Percentiles rank a stretch among this genome's conserved stretches.
Evolutionary conservation across 202 grass and related monocot genomes (phyloP).

Genomic region (Dendrocalamus latiflorus): DNA sequence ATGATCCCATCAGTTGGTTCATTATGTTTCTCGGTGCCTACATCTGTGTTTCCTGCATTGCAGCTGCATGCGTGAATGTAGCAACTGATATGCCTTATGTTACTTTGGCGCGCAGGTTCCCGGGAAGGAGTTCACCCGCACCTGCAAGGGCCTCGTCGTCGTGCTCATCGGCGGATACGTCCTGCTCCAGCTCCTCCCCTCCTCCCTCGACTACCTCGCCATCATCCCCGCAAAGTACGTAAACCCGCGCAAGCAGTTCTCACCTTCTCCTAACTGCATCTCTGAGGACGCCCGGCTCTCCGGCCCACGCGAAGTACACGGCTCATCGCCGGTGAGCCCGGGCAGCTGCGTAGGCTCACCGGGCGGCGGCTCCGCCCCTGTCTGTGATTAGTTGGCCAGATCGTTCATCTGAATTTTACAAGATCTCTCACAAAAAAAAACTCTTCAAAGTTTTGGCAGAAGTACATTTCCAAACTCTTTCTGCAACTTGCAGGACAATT

Average conservation of each 20-base stretch:
- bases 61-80: too few species aligned
- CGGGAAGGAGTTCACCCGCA: slow-evolving; percentile 87
- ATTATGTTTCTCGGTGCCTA: too few species aligned
- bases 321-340: too few species aligned
- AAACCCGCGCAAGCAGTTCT: background rate
- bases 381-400: background rate
- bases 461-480: background rate
- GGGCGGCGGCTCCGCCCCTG: too few species aligned
- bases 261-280: background rate
- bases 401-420: background rate
- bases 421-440: background rate
- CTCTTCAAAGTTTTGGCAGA: too few species aligned
- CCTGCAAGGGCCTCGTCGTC: slow-evolving; percentile 87
- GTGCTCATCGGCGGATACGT: slow-evolving; percentile 78
- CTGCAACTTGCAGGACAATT: slow-evolving; percentile 62
- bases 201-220: slow-evolving; percentile 73
- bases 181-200: slow-evolving; percentile 75
- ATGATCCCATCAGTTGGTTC: too few species aligned
- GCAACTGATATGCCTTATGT: too few species aligned
- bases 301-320: too few species aligned
- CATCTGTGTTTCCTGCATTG: too few species aligned
- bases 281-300: too few species aligned
- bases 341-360: too few species aligned
- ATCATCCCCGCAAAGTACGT: slow-evolving; percentile 82
- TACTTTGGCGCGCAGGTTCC: slow-evolving; percentile 28